A percentile compares a stretch with the other conserved stretches of the same genome.
phyloP scores from a whole-genome alignment of 140 eudicot genomes.

The Bidens hawaiensis region DNA sequence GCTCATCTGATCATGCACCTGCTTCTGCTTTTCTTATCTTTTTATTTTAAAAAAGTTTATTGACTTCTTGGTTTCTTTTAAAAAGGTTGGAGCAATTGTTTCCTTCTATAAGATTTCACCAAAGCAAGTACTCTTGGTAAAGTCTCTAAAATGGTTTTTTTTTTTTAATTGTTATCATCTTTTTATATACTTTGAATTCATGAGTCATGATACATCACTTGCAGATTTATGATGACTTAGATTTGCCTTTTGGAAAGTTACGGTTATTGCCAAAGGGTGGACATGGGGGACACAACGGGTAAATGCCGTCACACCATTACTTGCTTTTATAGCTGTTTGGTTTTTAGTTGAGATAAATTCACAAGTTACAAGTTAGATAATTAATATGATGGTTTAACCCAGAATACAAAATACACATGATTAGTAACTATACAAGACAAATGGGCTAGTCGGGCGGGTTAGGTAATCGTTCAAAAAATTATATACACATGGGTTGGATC shows the following conservation, averaged over 20 bases:
- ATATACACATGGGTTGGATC: background rate
- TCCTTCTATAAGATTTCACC: slow-evolving; percentile 86
- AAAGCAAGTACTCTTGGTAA: slow-evolving; percentile 91
- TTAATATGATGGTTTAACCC: background rate
- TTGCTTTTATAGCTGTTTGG: slow-evolving; percentile 3
- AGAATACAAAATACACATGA: background rate
- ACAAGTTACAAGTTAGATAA: background rate
- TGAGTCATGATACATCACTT: background rate
- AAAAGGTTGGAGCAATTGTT: slow-evolving; percentile 82
- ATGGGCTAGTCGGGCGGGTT: background rate
- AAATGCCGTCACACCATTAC: slow-evolving; percentile 3
- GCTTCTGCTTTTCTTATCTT: background rate
- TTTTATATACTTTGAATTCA: slow-evolving; percentile 2
- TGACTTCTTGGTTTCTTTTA: slow-evolving; percentile 15
- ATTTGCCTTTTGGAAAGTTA: slow-evolving; percentile 90
- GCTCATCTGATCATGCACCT: slow-evolving; percentile 12
- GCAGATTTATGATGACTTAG: slow-evolving; percentile 88
- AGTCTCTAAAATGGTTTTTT: background rate
- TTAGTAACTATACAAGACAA: background rate
- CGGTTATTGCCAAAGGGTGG: slow-evolving; percentile 95
- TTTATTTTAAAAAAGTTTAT: background rate
- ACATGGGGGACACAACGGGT: slow-evolving; percentile 99
- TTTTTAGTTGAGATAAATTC: background rate
- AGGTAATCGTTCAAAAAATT: background rate
- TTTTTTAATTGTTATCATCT: background rate